A percentile compares a stretch with the other conserved stretches of the same genome.
phyloP scores from a whole-genome alignment of 208 protist genomes.

The Leishmania martiniquensis region DNA sequence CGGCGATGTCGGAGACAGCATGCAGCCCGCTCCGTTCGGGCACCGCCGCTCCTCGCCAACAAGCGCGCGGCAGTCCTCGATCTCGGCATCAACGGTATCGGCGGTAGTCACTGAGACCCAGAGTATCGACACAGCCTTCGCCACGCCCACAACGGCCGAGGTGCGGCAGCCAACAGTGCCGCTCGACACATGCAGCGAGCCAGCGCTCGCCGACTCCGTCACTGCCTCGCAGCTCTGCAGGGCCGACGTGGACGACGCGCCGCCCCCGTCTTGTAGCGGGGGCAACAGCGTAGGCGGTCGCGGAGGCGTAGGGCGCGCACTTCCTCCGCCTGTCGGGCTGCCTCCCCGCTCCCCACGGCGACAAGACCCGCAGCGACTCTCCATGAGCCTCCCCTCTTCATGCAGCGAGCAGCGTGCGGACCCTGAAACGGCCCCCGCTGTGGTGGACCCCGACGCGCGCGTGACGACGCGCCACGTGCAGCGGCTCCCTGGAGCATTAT shows the following conservation, averaged over 20 bases:
- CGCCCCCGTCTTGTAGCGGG: not conserved
- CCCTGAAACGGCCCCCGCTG: not conserved
- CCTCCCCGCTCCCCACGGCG: conserved; percentile 29
- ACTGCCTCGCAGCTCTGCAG: not conserved
- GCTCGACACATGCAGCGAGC: not conserved
- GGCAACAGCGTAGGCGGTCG: conserved; percentile 1
- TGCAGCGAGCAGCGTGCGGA: conserved; percentile 5
- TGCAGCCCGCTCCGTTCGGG: conserved; percentile 10
- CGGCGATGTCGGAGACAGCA: not conserved
- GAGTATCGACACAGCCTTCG: not conserved
- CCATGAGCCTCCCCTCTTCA: not conserved
- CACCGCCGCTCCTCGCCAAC: conserved; percentile 4
- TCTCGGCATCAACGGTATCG: not conserved
- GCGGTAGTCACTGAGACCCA: not conserved
- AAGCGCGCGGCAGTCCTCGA: not conserved
- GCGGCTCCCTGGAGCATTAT: conserved; percentile 42
- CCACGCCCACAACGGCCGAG: not conserved
- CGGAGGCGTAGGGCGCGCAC: not conserved
- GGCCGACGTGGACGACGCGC: conserved; percentile 6
- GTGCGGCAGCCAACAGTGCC: not conserved
- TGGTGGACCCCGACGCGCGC: conserved; percentile 15
- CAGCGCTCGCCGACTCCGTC: not conserved
- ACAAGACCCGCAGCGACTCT: not conserved
- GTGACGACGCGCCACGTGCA: conserved; percentile 35
- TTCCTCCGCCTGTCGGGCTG: conserved; percentile 9